Evolutionary conservation across 129 eudicot species (phyloP).

Genomic region (Kitagawia praeruptora): DNA sequence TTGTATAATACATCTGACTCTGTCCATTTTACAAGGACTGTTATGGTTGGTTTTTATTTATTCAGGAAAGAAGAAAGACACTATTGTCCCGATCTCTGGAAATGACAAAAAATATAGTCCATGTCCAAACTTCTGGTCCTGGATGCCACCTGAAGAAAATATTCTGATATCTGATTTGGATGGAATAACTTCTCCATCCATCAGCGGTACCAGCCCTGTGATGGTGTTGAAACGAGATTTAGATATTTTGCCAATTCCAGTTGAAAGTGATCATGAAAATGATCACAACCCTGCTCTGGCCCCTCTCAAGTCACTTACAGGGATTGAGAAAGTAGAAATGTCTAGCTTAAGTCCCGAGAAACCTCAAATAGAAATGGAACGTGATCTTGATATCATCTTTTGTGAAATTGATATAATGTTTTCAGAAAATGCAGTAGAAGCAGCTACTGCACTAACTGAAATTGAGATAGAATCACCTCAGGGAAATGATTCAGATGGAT

Average conservation of each 20-base stretch:
- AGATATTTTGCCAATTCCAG: conserved; percentile 46
- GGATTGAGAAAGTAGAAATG: conserved; percentile 39
- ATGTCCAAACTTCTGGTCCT: conserved; percentile 91
- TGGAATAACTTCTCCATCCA: conserved; percentile 25
- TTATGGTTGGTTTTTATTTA: conserved; percentile 2
- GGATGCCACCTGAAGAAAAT: conserved; percentile 62
- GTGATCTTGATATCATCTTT: conserved; percentile 38
- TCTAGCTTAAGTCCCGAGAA: conserved; percentile 24
- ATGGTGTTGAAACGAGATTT: conserved; percentile 52
- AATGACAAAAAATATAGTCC: conserved; percentile 41
- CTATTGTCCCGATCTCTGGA: conserved; percentile 18
- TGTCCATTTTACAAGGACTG: not conserved
- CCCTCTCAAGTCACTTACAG: conserved; percentile 66
- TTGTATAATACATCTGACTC: not conserved
- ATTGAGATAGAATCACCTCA: conserved; percentile 28
- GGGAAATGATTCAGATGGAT: conserved; percentile 53
- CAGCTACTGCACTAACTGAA: conserved; percentile 55
- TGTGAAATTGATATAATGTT: conserved; percentile 43
- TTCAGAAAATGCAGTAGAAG: conserved; percentile 65
- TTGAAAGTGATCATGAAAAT: conserved; percentile 39
- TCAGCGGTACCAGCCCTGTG: conserved; percentile 31
- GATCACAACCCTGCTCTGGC: conserved; percentile 40
- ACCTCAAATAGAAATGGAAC: conserved; percentile 33
- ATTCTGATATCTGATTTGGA: conserved; percentile 12
- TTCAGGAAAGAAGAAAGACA: conserved; percentile 28